phyloP scores from a whole-genome alignment of 306 rosid genomes.

The Macrotyloma uniflorum region DNA sequence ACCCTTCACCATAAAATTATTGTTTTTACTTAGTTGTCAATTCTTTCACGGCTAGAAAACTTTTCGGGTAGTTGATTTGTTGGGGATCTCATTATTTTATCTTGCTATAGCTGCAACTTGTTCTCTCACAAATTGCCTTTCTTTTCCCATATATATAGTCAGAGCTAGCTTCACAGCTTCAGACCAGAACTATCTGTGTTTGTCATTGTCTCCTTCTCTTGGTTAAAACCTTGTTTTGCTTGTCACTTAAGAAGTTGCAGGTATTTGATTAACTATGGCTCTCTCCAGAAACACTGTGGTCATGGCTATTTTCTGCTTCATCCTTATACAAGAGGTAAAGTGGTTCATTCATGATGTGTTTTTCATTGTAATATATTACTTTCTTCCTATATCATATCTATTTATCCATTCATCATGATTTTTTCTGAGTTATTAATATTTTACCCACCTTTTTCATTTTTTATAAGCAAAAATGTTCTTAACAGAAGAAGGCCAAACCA shows the following conservation, averaged over 20 bases:
- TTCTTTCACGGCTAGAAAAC: no score
- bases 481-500: neutral
- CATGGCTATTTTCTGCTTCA: slow-evolving; percentile 37
- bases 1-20: no score
- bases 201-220: slow-evolving; percentile 9
- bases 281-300: slow-evolving; percentile 29
- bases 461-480: neutral
- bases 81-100: neutral
- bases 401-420: neutral
- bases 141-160: slow-evolving; percentile 23
- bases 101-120: neutral
- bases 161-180: neutral
- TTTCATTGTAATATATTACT: neutral
- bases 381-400: neutral
- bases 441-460: neutral
- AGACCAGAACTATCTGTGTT: neutral
- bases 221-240: neutral
- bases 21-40: no score
- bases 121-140: neutral
- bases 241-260: neutral
- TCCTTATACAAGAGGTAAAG: slow-evolving; percentile 44
- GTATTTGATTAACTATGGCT: slow-evolving; percentile 23
- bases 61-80: slow-evolving; percentile 3
- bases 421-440: neutral
- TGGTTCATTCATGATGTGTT: neutral